phyloP scores from a whole-genome alignment of 306 rosid genomes.

The Rosa multiflora region DNA sequence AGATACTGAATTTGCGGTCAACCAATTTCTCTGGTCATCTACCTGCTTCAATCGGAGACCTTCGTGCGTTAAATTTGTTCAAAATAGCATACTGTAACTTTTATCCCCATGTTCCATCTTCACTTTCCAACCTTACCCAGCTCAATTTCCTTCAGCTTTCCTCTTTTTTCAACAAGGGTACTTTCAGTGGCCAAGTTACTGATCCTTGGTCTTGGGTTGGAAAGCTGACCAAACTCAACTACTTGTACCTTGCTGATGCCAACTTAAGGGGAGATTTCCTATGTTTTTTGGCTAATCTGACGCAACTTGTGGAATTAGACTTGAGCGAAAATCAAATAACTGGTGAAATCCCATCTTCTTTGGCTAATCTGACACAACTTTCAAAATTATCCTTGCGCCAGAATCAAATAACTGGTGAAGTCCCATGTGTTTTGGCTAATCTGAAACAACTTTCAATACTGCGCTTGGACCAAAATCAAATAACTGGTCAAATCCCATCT shows the following conservation, averaged over 20 bases:
- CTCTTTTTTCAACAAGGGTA: not conserved
- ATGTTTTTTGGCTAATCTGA: not conserved
- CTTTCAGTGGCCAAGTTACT: not conserved
- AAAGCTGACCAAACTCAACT: not conserved
- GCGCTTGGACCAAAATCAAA: not conserved
- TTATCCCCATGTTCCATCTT: constrained; percentile 26
- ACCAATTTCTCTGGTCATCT: constrained; percentile 32
- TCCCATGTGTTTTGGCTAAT: constrained; percentile 18
- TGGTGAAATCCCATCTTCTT: not conserved
- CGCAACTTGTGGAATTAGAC: not conserved
- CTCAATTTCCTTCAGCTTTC: constrained; percentile 8
- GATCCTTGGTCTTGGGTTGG: constrained; percentile 13
- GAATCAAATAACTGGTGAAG: not conserved
- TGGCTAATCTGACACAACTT: constrained; percentile 26
- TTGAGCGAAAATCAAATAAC: not conserved
- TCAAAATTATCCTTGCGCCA: not conserved
- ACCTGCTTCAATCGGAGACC: constrained; percentile 32
- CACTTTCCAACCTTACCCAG: constrained; percentile 28
- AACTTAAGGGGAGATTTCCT: not conserved
- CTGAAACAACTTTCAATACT: not conserved
- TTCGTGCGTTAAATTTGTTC: not conserved
- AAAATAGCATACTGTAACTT: not conserved
- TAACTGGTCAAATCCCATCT: constrained; percentile 7
- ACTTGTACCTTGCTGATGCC: not conserved
- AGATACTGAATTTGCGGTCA: fast-evolving